These are phyloP conservation scores for Trichoderma cornu-damae DNA, from an alignment of 2,329 filamentous ascomycete genomes.

Conservation along the genomic window DNA sequence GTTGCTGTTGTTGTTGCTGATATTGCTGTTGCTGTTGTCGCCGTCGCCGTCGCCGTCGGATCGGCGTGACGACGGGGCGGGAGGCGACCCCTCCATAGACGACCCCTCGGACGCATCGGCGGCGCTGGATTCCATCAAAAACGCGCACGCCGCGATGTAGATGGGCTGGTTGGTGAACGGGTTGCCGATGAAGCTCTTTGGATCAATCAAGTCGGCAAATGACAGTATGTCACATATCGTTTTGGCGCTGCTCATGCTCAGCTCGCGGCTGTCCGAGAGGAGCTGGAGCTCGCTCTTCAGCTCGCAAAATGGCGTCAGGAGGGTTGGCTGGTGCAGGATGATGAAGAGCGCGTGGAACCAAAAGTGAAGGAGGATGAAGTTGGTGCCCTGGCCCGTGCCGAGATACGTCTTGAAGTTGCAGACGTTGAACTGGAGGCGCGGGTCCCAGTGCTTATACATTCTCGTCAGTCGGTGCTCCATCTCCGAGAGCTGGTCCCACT, in stretches of 20 bases:
- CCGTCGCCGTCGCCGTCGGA: too few species aligned
- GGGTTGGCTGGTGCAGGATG: slow-evolving; percentile 74
- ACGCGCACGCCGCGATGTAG: slow-evolving; percentile 85
- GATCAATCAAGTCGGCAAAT: slow-evolving; percentile 79
- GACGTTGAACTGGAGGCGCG: slow-evolving; percentile 74
- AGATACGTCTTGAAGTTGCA: slow-evolving; percentile 83
- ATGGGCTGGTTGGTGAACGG: slow-evolving; percentile 88
- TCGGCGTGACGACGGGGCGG: slow-evolving; percentile 21
- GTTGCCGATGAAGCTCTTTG: slow-evolving; percentile 80
- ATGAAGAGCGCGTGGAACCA: slow-evolving; percentile 89
- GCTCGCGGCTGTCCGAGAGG: slow-evolving; percentile 72
- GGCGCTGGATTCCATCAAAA: slow-evolving; percentile 70
- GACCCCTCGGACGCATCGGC: slow-evolving; percentile 60
- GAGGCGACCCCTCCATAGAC: slow-evolving; percentile 52
- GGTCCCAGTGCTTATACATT: slow-evolving; percentile 67
- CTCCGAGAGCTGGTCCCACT: slow-evolving; percentile 63
- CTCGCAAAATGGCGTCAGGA: slow-evolving; percentile 69
- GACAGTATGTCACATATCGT: slow-evolving; percentile 85
- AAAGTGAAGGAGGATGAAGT: slow-evolving; percentile 79
- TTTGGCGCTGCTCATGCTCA: slow-evolving; percentile 84
- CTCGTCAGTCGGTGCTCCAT: slow-evolving; percentile 76
- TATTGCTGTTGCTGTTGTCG: too few species aligned
- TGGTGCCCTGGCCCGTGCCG: slow-evolving; percentile 73
- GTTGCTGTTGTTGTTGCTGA: slow-evolving; percentile 29
- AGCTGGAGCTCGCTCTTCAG: slow-evolving; percentile 60